phyloP scores from a whole-genome alignment of 768 basidiomycete species.

The Ramaria rubella region DNA sequence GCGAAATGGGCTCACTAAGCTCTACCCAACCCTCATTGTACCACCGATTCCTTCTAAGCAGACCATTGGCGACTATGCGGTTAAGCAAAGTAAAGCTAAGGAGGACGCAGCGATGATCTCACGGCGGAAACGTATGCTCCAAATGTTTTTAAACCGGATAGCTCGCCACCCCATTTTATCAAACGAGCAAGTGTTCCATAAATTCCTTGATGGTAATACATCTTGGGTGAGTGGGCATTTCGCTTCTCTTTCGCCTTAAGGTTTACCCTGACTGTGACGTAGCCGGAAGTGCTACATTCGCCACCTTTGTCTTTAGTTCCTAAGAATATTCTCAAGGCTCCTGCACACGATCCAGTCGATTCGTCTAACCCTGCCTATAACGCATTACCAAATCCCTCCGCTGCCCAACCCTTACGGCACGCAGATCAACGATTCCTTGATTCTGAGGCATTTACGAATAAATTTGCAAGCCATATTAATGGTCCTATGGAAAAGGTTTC shows the following conservation, averaged over 20 bases:
- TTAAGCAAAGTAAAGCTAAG: conserved; percentile 94
- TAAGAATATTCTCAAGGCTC: conserved; percentile 93
- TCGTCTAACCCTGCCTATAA: conserved; percentile 66
- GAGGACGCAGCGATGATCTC: conserved; percentile 92
- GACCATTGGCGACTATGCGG: conserved; percentile 91
- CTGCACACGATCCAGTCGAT: conserved; percentile 91
- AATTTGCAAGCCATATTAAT: conserved; percentile 86
- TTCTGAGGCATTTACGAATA: conserved; percentile 91
- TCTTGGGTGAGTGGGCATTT: conserved; percentile 65
- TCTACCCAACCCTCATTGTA: conserved; percentile 95
- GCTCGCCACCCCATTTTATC: conserved; percentile 91
- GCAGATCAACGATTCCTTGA: conserved; percentile 96
- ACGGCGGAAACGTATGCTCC: conserved; percentile 87
- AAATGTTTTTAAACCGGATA: conserved; percentile 89
- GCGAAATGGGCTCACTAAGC: conserved; percentile 69
- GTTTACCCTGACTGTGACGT: neutral
- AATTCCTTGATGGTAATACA: conserved; percentile 92
- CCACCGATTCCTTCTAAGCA: conserved; percentile 98
- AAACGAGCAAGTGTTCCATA: conserved; percentile 92
- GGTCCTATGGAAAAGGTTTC: conserved; percentile 97
- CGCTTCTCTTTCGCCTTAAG: neutral
- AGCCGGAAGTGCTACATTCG: conserved; percentile 91
- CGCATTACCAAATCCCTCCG: conserved; percentile 82
- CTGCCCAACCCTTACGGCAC: conserved; percentile 79
- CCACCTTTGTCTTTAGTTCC: conserved; percentile 87